Base-by-base conservation (phyloP, 164 flowering plant genomes). In the Brasenia schreberi region DNA sequence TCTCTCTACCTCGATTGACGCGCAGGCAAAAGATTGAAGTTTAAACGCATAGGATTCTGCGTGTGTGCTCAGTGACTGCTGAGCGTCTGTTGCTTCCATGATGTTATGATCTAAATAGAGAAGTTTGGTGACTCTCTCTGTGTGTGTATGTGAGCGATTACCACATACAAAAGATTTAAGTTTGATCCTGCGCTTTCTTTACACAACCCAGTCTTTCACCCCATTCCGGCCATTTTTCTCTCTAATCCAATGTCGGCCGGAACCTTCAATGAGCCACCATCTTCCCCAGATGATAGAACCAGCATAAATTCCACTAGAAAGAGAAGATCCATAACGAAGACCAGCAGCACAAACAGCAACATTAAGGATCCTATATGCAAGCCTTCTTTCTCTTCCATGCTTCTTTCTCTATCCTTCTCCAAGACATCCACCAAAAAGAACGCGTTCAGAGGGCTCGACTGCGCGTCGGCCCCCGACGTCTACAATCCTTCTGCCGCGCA, bases 391-490 rank as follows among this genome's bases (percentile, higher is more conserved):
- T 61, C 63, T 18, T 61, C 63, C 33, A 18, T 61, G 23, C 63
- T 61, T 4, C 63, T 61, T 18, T 61, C 63, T 61, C 16, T 49
- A 49, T 4, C 63, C 12, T 49, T 49, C 12, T 49, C 56, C 10
- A 61, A 61, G 17, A 58, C 60, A 11, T 61, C 63, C 18, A 11
- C 27, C 12, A 61, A 18, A 0, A 23, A 18, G 19, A 61, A 23
- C 63, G 33, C 27, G 19, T 61, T 61, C 33, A 18, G 63, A 23
- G 63, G 63, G 23, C 18, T 61, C 10, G 63, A 5, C 27, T 61
- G 63, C 18, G 19, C 63, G 23, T 61, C 63, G 10, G 63, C 63
- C 27, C 63, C 63, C 5, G 63, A 61, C 18, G 63, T 61, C 33
- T n/a, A 61, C 63, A 61, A 61, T n/a, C 63, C 63, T 2, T 18